Conservation (phyloP, 495 filamentous ascomycete species). For the Penicillium cataractarum region DNA sequence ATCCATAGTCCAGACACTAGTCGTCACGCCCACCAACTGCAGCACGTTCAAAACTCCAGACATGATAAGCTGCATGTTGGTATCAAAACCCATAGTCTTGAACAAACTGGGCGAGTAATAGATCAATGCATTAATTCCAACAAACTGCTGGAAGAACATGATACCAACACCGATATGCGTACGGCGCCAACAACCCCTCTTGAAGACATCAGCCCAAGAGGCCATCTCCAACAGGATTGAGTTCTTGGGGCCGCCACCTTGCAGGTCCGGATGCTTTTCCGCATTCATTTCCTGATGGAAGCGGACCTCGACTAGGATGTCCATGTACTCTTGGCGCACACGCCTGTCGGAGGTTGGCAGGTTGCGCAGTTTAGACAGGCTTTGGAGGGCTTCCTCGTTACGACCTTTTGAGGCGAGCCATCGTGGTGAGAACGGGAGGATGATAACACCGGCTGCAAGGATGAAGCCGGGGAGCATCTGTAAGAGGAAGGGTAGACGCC, state of each 20-base stretch:
- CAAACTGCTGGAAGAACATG: slow-evolving; percentile 62
- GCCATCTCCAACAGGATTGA: slow-evolving; percentile 45
- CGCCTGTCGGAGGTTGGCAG: slow-evolving; percentile 45
- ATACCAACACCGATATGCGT: slow-evolving; percentile 58
- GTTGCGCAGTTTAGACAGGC: slow-evolving; percentile 48
- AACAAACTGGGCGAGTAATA: slow-evolving; percentile 63
- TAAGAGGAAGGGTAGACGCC: slow-evolving; percentile 54
- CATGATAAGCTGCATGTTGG: slow-evolving; percentile 60
- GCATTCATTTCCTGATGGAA: slow-evolving; percentile 52
- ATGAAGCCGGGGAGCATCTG: slow-evolving; percentile 55
- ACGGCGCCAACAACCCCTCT: slow-evolving; percentile 54
- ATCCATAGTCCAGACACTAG: slow-evolving; percentile 56
- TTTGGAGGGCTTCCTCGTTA: slow-evolving; percentile 51
- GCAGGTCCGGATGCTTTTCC: slow-evolving; percentile 50
- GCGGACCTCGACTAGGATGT: slow-evolving; percentile 53
- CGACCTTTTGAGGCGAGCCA: slow-evolving; percentile 55
- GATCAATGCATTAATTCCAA: slow-evolving; percentile 55
- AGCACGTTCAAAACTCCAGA: slow-evolving; percentile 61
- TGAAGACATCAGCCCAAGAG: slow-evolving; percentile 54
- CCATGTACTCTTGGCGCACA: slow-evolving; percentile 52
- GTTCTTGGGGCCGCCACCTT: slow-evolving; percentile 35
- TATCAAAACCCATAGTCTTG: slow-evolving; percentile 58
- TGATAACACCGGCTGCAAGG: slow-evolving; percentile 47
- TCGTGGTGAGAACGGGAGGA: slow-evolving; percentile 57
- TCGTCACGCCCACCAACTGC: slow-evolving; percentile 53